Evolutionary conservation across 2,329 filamentous ascomycete genomes (phyloP), one percentile per base, ranked within the genome.

Genomic region (Pseudohalonectria lignicola): DNA sequence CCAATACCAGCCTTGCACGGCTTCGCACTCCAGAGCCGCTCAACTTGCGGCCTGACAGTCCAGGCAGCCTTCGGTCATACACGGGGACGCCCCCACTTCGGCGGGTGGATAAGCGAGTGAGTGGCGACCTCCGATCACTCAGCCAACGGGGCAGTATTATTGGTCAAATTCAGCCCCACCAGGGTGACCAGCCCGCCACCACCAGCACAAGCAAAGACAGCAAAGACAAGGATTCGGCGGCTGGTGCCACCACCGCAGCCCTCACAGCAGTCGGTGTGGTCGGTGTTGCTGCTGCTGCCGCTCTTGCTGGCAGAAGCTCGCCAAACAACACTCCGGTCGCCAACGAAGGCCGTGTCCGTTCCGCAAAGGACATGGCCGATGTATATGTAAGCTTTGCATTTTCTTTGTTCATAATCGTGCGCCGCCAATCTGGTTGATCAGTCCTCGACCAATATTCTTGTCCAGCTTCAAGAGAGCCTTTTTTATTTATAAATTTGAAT

Each of bases 331-430:
- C 81, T 56, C 84, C 86, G 52, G 72, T 86, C 62, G 83, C 81
- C 61, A 87, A 90, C 66, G 86, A 87, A 72, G 83, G 85, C 67
- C 87, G 86, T 65, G 79, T 76, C 64, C 84, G 85, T 59, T 67
- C n/a, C n/a, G n/a, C 81, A 56, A 82, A 78, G 68, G 82, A 80
- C 64, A 94, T 94, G 86, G 73, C 85, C 60, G 86, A 94, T 71
- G 81, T 94, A 66, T 94, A 84, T 67, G 87, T 94, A 76, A 82
- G 86, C 83, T 39, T 28, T 49, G 48, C 41, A 44, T 45, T 42
- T 45, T 39, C 43, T 39, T 36, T 18, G 6, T 39, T 36, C 34
- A 39, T 28, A n/a, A n/a, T n/a, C n/a, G n/a, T n/a, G n/a, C n/a
- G n/a, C n/a, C n/a, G n/a, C n/a, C n/a, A n/a, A n/a, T n/a, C n/a